Percentiles rank a stretch among this genome's conserved stretches.
Conservation (phyloP, 2,329 filamentous ascomycete species). For the Aureobasidium melanogenum region DNA sequence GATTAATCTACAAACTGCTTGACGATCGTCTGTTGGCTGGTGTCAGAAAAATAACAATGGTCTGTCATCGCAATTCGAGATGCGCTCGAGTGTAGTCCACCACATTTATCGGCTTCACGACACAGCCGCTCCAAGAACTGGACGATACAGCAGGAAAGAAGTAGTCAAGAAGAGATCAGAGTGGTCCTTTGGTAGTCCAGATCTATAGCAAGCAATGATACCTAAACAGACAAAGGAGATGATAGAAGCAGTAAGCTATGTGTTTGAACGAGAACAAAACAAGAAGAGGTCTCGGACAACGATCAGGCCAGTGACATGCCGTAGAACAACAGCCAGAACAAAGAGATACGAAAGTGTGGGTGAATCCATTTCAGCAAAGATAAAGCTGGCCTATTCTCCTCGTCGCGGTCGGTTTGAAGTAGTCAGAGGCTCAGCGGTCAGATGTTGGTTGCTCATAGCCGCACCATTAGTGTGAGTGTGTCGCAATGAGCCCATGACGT, state of each 20-base stretch:
- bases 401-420: not conserved
- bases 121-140: not conserved
- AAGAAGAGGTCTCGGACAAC: not conserved
- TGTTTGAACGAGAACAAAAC: not conserved
- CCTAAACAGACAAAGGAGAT: not conserved
- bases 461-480: slow-evolving; percentile 5
- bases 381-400: not conserved
- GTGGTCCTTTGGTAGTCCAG: not conserved
- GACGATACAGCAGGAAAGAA: not conserved
- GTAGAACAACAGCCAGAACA: not conserved
- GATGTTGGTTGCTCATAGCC: not conserved
- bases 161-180: not conserved
- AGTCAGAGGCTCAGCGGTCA: not conserved
- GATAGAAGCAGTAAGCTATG: not conserved
- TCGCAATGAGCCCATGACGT: not conserved
- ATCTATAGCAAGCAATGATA: not conserved
- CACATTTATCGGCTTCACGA: not conserved
- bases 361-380: not conserved
- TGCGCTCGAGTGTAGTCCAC: too few species aligned
- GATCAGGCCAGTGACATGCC: not conserved
- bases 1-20: not conserved
- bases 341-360: not conserved
- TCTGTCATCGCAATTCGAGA: too few species aligned
- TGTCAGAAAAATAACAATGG: too few species aligned
- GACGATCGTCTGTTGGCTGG: not conserved